A percentile compares a stretch with the other conserved stretches of the same genome.
Conservation (phyloP, 345 rosid species). For the Camelina hispida region DNA sequence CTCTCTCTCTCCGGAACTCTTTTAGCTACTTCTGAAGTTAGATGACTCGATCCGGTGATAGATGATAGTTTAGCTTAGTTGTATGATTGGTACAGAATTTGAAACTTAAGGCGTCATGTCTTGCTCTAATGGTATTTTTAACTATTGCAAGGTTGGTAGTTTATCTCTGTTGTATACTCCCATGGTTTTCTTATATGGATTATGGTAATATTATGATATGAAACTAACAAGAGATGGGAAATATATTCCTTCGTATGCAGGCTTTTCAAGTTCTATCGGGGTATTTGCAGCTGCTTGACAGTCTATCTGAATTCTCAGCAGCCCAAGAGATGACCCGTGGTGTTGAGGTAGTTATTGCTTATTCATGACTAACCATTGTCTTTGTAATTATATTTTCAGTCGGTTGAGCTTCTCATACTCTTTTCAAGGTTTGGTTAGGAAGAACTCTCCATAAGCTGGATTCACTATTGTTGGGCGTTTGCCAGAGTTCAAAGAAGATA, state of each 20-base stretch:
- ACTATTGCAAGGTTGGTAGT: too few species aligned
- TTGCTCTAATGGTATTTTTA: too few species aligned
- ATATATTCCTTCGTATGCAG: conserved; percentile 50
- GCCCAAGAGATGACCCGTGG: conserved; percentile 94
- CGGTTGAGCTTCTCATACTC: conserved; percentile 31
- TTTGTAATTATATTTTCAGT: conserved; percentile 23
- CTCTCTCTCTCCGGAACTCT: too few species aligned
- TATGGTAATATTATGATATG: too few species aligned
- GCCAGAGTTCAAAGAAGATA: conserved; percentile 93
- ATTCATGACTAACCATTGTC: conserved; percentile 17
- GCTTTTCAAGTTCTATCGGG: conserved; percentile 98
- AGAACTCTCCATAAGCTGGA: conserved; percentile 96
- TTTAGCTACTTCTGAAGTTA: too few species aligned
- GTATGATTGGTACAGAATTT: too few species aligned
- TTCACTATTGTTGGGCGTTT: conserved; percentile 88
- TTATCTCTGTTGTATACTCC: too few species aligned
- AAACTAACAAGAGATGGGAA: too few species aligned
- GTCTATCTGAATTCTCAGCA: conserved; percentile 83
- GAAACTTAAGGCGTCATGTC: too few species aligned
- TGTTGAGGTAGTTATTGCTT: conserved; percentile 73
- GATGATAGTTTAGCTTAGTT: too few species aligned
- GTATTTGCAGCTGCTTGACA: conserved; percentile 92
- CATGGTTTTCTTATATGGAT: too few species aligned
- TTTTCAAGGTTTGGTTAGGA: conserved; percentile 91
- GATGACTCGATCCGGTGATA: too few species aligned